Percentiles rank a stretch among this genome's conserved stretches.
These are phyloP conservation scores for Verticillium nubilum DNA, from an alignment of 2,329 filamentous ascomycete species.

Conservation along the genomic window DNA sequence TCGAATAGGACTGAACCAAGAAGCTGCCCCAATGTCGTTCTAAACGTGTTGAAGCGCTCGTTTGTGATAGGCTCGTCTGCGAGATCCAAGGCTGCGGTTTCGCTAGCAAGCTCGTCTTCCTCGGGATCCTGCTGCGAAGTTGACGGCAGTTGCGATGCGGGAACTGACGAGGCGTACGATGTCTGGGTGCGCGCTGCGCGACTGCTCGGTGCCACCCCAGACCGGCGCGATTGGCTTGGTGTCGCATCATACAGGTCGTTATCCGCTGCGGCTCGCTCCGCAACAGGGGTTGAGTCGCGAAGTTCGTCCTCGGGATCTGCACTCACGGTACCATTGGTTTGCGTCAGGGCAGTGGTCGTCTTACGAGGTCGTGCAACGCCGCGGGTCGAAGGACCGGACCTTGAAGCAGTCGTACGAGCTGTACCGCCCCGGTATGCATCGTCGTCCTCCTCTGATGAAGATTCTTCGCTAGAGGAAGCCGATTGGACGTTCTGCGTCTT, in stretches of 20 bases:
- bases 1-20: conserved; percentile 79
- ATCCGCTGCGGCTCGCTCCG: conserved; percentile 47
- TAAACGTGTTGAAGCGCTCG: conserved; percentile 68
- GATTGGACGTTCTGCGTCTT: conserved; percentile 56
- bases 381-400: conserved; percentile 22
- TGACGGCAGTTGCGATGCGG: neutral
- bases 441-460: conserved; percentile 54
- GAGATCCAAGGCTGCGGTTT: conserved; percentile 36
- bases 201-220: conserved; percentile 23
- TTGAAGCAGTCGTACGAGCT: conserved; percentile 23
- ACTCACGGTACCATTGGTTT: conserved; percentile 13
- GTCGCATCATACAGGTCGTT: conserved; percentile 26
- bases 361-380: conserved; percentile 27
- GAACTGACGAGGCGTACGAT: conserved; percentile 69
- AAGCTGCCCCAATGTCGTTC: conserved; percentile 73
- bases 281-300: conserved; percentile 39
- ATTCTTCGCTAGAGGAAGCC: conserved; percentile 54
- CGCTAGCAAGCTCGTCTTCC: conserved; percentile 38
- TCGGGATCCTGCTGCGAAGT: conserved; percentile 16
- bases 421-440: conserved; percentile 27
- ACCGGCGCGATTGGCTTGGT: conserved; percentile 35
- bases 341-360: conserved; percentile 13
- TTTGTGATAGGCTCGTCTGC: conserved; percentile 47
- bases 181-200: conserved; percentile 38
- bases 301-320: conserved; percentile 35